Percentiles rank a stretch among this genome's conserved stretches.
Conservation (phyloP, 345 rosid species). For the Chamaenerion angustifolium region DNA sequence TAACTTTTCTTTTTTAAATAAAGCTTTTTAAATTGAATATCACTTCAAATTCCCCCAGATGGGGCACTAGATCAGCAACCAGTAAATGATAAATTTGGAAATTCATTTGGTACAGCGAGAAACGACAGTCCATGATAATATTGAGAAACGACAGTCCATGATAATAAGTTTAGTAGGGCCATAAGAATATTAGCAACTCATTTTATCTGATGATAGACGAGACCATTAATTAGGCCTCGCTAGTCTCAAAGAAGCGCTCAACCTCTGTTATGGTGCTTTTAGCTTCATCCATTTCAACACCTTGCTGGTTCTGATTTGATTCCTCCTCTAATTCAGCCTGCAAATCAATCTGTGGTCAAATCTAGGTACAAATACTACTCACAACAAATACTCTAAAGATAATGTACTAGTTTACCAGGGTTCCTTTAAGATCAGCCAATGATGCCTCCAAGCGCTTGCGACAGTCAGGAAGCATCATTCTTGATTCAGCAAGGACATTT, state of each 20-base stretch:
- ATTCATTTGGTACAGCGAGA: no score
- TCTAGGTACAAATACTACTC: not conserved
- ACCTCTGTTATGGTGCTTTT: conserved; percentile 40
- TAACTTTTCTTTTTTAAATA: no score
- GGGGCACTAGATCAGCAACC: no score
- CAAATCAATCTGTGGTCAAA: conserved; percentile 5
- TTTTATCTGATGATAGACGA: no score
- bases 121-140: no score
- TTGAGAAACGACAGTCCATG: no score
- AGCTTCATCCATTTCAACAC: conserved; percentile 56
- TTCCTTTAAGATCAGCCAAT: conserved; percentile 51
- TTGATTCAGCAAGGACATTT: conserved; percentile 90
- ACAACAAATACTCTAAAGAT: not conserved
- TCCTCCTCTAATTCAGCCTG: conserved; percentile 64
- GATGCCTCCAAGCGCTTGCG: conserved; percentile 80
- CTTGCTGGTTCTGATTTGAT: conserved; percentile 37
- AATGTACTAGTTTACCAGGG: conserved; percentile 35
- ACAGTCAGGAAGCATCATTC: conserved; percentile 97
- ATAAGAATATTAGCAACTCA: no score
- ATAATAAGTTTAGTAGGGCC: no score
- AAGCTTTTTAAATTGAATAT: no score
- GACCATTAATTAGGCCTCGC: conserved; percentile 25
- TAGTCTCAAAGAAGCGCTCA: conserved; percentile 43
- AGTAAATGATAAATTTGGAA: no score
- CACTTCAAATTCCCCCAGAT: no score